Base-by-base conservation (phyloP, 805 yeast species). In the Saccharomyces paradoxus region DNA sequence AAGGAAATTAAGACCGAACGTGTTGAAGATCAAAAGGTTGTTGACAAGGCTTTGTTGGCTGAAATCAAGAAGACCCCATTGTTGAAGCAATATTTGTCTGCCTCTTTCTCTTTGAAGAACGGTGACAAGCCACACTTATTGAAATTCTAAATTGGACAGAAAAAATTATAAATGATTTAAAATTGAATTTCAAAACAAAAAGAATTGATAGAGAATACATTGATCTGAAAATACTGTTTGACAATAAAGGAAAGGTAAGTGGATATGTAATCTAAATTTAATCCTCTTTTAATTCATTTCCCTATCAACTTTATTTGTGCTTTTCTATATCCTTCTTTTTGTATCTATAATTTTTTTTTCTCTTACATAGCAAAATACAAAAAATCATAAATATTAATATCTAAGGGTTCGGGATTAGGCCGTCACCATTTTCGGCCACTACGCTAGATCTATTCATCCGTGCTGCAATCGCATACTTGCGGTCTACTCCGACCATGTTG, bases 101-200 rank as follows among this genome's bases (percentile, higher is more conserved):
- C 97, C 70, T 81, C 96, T 66, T 92, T 92, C 91, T 87, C 97
- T 69, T 86, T 94, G 80, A 91, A 89, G 87, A 84, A 82, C 80
- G 98, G 98, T 79, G 99, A 92, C 84, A 89, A 81, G 79, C 99
- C 98, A 73, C 98, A 92, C 80, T 84, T 87, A 76, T 88, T 94
- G 86, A 89, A 88, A 83, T 92, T 94, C 80, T 92, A 90, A 46
- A 22, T 37, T 37, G 44, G 13, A 37, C 24, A 8, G 44, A 37
- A 37, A 37, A 9, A 37, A 37, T 37, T 37, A 37, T 50, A 48
- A 26, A 21, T 50, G 47, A 31, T 32, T 32, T 26, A 31, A 50
- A 51, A 50, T 13, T 8, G 32, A 49, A 31, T 14, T 26, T 17
- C 28, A 28, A 49, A 49, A 31, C 14, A 52, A 27, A 48, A 26